phyloP scores from a whole-genome alignment of 768 basidiomycete genomes.

The Chlorophyllum brunneum region DNA sequence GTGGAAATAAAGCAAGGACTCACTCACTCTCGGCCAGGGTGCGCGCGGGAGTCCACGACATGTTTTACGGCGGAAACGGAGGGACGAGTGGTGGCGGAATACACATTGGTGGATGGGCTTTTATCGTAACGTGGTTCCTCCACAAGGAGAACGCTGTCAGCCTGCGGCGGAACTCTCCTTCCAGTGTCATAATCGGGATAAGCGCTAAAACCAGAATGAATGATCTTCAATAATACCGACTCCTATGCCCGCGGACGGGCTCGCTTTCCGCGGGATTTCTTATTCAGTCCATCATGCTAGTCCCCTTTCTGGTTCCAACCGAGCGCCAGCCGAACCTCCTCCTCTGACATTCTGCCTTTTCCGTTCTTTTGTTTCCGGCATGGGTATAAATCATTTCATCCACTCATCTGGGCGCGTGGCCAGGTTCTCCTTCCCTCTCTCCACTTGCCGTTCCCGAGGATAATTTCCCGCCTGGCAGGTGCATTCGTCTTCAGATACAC shows the following conservation, averaged over 20 bases:
- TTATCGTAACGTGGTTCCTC: constrained; percentile 27
- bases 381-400: neutral
- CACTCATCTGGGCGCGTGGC: neutral
- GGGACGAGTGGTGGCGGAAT: constrained; percentile 20
- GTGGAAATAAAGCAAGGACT: constrained; percentile 11
- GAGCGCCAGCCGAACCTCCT: constrained; percentile 6
- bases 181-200: constrained; percentile 23
- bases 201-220: constrained; percentile 33
- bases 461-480: neutral
- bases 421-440: neutral
- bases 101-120: constrained; percentile 25
- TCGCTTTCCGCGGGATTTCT: constrained; percentile 22
- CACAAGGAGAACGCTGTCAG: constrained; percentile 35
- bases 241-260: constrained; percentile 25
- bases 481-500: neutral
- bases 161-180: constrained; percentile 32
- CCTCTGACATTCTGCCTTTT: constrained; percentile 1
- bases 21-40: constrained; percentile 37
- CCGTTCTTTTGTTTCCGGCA: neutral
- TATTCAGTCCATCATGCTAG: constrained; percentile 14
- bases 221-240: constrained; percentile 26
- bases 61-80: constrained; percentile 22
- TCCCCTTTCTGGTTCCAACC: constrained; percentile 8
- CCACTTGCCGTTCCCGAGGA: neutral
- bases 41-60: constrained; percentile 38